Conservation (phyloP, 345 rosid species). For the Brassica carinata region DNA sequence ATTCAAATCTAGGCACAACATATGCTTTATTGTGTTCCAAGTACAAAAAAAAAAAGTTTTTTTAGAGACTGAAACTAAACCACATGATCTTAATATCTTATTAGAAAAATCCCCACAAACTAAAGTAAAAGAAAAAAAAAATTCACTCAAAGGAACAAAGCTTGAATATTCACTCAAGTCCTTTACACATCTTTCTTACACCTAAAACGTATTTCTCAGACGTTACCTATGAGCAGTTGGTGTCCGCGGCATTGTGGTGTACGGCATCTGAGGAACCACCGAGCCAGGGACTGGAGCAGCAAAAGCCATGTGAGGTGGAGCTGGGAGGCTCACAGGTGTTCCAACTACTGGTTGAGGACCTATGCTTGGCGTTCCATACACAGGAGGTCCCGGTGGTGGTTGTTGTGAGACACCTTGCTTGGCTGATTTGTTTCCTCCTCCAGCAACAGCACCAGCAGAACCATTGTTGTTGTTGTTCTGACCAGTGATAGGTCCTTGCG, state of each 20-base stretch:
- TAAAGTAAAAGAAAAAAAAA: slow-evolving; percentile 12
- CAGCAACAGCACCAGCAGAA: slow-evolving; percentile 41
- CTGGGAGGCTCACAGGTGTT: slow-evolving; percentile 82
- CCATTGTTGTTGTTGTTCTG: slow-evolving; percentile 48
- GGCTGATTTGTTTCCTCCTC: slow-evolving; percentile 54
- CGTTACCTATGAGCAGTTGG: slow-evolving; percentile 70
- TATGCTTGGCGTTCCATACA: slow-evolving; percentile 68
- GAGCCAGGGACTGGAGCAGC: slow-evolving; percentile 70
- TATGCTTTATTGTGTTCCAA: slow-evolving; percentile 24
- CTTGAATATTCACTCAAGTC: slow-evolving; percentile 39
- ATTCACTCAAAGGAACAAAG: slow-evolving; percentile 38
- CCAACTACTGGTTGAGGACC: slow-evolving; percentile 85
- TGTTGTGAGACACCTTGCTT: slow-evolving; percentile 57
- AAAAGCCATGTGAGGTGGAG: slow-evolving; percentile 70
- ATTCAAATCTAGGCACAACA: not conserved
- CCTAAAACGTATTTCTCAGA: slow-evolving; percentile 22
- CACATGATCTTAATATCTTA: slow-evolving; percentile 31
- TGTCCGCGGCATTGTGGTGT: slow-evolving; percentile 65
- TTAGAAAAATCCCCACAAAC: slow-evolving; percentile 31
- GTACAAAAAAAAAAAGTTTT: slow-evolving; percentile 6
- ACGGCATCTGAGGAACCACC: slow-evolving; percentile 67
- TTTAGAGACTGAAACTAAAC: slow-evolving; percentile 33
- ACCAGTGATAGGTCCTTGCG: slow-evolving; percentile 93
- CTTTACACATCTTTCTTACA: slow-evolving; percentile 54
- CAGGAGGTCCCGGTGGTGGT: slow-evolving; percentile 53